Percentiles rank a stretch among this genome's conserved stretches.
Evolutionary conservation across 2,329 filamentous ascomycete species (phyloP).

Genomic region (Diplocarpon mali): DNA sequence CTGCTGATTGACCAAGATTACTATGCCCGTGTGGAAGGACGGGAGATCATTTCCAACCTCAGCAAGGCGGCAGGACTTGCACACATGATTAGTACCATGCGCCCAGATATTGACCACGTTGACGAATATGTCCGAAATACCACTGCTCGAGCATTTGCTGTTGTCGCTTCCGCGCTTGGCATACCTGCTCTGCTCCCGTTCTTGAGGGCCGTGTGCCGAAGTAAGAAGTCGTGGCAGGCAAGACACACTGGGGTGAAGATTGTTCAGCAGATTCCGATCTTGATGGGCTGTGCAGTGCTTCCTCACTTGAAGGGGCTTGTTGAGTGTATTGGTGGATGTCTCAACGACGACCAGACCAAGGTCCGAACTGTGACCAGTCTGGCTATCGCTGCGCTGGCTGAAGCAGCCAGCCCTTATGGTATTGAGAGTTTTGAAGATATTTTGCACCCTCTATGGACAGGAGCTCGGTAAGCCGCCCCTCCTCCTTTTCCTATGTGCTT

Average conservation of each 20-base stretch:
- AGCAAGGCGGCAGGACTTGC: slow-evolving; percentile 93
- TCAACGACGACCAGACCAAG: slow-evolving; percentile 97
- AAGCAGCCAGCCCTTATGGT: slow-evolving; percentile 95
- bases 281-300: slow-evolving; percentile 95
- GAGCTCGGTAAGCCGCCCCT: slow-evolving; percentile 33
- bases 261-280: slow-evolving; percentile 93
- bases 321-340: slow-evolving; percentile 88
- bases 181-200: slow-evolving; percentile 94
- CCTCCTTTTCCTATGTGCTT: slow-evolving; percentile 1
- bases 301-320: slow-evolving; percentile 93
- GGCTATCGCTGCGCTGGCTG: slow-evolving; percentile 86
- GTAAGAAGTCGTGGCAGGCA: slow-evolving; percentile 98
- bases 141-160: slow-evolving; percentile 90
- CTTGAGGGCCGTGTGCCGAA: slow-evolving; percentile 87
- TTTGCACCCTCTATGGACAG: slow-evolving; percentile 92
- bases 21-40: slow-evolving; percentile 94
- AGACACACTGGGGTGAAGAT: slow-evolving; percentile 98
- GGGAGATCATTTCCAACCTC: slow-evolving; percentile 97
- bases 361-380: slow-evolving; percentile 92
- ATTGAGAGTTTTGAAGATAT: slow-evolving; percentile 99
- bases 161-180: slow-evolving; percentile 89
- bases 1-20: slow-evolving; percentile 98
- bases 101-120: slow-evolving; percentile 95
- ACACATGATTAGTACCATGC: slow-evolving; percentile 99
- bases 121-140: slow-evolving; percentile 99